A percentile compares a stretch with the other conserved stretches of the same genome.
Conservation (phyloP, 2,329 filamentous ascomycete species). For the Nemania bipapillata region DNA sequence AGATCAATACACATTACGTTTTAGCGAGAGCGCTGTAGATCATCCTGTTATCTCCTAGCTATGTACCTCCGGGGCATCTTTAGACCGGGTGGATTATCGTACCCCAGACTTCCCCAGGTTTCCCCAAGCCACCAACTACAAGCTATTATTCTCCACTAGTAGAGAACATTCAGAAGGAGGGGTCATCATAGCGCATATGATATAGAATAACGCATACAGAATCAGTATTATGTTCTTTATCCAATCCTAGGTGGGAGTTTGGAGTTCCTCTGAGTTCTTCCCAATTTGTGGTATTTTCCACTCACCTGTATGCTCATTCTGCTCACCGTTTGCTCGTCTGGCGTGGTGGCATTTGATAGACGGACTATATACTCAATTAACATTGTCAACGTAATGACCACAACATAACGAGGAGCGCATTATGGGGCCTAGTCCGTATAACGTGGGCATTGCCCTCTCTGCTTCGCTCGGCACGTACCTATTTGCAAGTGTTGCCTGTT, state of each 20-base stretch:
- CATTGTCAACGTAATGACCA: neutral
- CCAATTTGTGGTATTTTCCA: neutral
- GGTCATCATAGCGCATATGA: neutral
- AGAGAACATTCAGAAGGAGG: no score
- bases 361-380: neutral
- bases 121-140: neutral
- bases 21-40: neutral
- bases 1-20: neutral
- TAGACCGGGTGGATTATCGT: neutral
- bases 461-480: slow-evolving; percentile 69
- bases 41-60: neutral
- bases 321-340: neutral
- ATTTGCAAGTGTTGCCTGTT: slow-evolving; percentile 57
- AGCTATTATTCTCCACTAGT: neutral
- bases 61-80: neutral
- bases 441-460: slow-evolving; percentile 64
- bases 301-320: neutral
- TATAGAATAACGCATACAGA: neutral
- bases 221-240: neutral
- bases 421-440: slow-evolving; percentile 52
- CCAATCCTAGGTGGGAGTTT: no score
- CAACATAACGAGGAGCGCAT: neutral
- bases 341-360: neutral
- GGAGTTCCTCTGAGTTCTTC: neutral
- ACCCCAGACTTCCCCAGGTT: neutral